Evolutionary conservation across 1,284 basidiomycete species (phyloP).

Genomic region (Apiotrichum brassicae): DNA sequence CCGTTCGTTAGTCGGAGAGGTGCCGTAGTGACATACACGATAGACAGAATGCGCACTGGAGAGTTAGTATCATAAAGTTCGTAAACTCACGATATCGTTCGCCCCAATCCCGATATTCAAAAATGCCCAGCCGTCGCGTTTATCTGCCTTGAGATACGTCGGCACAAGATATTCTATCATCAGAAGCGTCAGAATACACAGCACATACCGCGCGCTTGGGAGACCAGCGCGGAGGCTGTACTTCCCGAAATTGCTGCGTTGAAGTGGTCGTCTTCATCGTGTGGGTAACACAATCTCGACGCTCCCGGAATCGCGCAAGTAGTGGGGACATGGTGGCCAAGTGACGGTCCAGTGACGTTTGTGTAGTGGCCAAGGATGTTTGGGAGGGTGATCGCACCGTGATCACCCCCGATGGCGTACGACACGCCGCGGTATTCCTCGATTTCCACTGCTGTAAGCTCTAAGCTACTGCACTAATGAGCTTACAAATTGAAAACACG

Average conservation of each 20-base stretch:
- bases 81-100: slow-evolving; percentile 41
- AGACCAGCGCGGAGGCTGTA: slow-evolving; percentile 19
- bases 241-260: slow-evolving; percentile 40
- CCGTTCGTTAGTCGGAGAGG: neutral
- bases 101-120: slow-evolving; percentile 46
- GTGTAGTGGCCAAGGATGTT: slow-evolving; percentile 31
- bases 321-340: slow-evolving; percentile 25
- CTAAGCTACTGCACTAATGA: neutral
- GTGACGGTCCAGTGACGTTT: slow-evolving; percentile 23
- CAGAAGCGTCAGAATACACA: slow-evolving; percentile 3
- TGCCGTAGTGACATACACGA: slow-evolving; percentile 22
- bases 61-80: too few species aligned
- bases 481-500: neutral
- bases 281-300: slow-evolving; percentile 11
- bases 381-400: slow-evolving; percentile 39
- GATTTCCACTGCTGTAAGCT: slow-evolving; percentile 14
- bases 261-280: slow-evolving; percentile 30
- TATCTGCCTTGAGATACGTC: slow-evolving; percentile 20
- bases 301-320: slow-evolving; percentile 13
- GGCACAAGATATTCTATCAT: slow-evolving; percentile 39
- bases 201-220: slow-evolving; percentile 35
- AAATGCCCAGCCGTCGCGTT: slow-evolving; percentile 38
- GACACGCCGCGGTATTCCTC: slow-evolving; percentile 45
- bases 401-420: slow-evolving; percentile 43
- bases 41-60: slow-evolving; percentile 43